Percentiles rank a stretch among this genome's conserved stretches.
These are phyloP conservation scores for Nannochloris sp. DNA, from an alignment of 139 green algal genomes.

Conservation along the genomic window DNA sequence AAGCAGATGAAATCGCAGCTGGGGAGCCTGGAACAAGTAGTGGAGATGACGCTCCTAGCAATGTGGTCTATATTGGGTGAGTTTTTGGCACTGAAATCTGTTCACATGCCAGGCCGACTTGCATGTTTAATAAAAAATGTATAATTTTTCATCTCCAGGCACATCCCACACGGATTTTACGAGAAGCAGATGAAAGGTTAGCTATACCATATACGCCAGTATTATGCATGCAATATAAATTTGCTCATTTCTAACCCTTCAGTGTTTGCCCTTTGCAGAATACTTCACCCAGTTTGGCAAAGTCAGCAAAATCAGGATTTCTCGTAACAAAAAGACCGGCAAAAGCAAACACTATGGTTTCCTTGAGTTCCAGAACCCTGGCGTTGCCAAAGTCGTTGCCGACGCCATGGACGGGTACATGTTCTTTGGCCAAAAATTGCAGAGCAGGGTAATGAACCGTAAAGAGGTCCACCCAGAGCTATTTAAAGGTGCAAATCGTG, in stretches of 20 bases:
- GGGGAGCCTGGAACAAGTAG: background rate
- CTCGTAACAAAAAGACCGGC: constrained; percentile 41
- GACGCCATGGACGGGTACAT: constrained; percentile 89
- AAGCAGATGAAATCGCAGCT: background rate
- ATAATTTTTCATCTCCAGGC: constrained; percentile 50
- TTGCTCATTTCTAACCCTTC: background rate
- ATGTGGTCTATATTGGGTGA: constrained; percentile 50
- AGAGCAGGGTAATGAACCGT: constrained; percentile 25
- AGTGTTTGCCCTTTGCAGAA: constrained; percentile 3
- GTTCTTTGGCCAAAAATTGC: constrained; percentile 72
- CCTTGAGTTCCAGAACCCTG: constrained; percentile 52
- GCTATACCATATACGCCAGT: background rate
- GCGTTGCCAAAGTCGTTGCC: constrained; percentile 75
- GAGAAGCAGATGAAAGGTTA: constrained; percentile 79
- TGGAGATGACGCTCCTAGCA: constrained; percentile 14
- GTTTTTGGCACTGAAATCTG: background rate
- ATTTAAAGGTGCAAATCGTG: constrained; percentile 69
- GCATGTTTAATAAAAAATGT: no score
- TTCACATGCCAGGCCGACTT: no score
- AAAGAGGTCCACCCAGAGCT: constrained; percentile 57
- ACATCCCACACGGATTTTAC: constrained; percentile 88
- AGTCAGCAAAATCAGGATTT: constrained; percentile 38
- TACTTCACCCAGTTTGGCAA: constrained; percentile 48
- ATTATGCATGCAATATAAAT: no score
- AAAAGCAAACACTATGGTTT: constrained; percentile 58